Evolutionary conservation across 768 basidiomycete species (phyloP).

Genomic region (Pisolithus marmoratus): DNA sequence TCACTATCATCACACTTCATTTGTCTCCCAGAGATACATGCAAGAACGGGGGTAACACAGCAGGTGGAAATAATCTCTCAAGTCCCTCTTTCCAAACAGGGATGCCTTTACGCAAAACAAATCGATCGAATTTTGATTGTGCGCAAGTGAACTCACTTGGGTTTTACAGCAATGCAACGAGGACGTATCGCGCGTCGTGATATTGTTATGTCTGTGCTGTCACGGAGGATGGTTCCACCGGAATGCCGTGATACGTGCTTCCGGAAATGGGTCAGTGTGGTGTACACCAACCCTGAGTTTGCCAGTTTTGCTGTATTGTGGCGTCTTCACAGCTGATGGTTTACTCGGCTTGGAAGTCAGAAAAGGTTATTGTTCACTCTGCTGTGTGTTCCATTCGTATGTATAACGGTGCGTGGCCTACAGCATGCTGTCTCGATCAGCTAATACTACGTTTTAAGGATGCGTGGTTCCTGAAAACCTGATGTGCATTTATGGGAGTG

Average conservation of each 20-base stretch:
- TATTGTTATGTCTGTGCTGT: background rate
- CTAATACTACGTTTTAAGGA: background rate
- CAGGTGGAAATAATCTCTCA: too few relatives aligned
- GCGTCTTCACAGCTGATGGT: conserved; percentile 12
- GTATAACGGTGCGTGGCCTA: background rate
- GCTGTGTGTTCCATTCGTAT: background rate
- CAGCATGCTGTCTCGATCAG: background rate
- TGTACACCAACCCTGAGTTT: conserved; percentile 9
- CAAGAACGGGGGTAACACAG: too few relatives aligned
- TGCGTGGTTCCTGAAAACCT: background rate
- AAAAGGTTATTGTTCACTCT: too few relatives aligned
- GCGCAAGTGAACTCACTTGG: background rate
- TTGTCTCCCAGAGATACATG: too few relatives aligned
- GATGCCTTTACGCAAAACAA: background rate
- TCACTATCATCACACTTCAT: background rate
- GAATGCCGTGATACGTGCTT: conserved; percentile 23
- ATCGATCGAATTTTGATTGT: background rate
- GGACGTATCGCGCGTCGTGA: too few relatives aligned
- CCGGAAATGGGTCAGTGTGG: conserved; percentile 15
- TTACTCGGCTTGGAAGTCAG: too few relatives aligned
- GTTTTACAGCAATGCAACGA: background rate
- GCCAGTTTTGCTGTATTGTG: conserved; percentile 11
- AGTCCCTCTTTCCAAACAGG: too few relatives aligned
- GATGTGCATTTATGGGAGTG: background rate
- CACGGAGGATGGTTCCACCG: conserved; percentile 9